phyloP scores from a whole-genome alignment of 148 eudicot genomes.

The Rhododendron ovatum region DNA sequence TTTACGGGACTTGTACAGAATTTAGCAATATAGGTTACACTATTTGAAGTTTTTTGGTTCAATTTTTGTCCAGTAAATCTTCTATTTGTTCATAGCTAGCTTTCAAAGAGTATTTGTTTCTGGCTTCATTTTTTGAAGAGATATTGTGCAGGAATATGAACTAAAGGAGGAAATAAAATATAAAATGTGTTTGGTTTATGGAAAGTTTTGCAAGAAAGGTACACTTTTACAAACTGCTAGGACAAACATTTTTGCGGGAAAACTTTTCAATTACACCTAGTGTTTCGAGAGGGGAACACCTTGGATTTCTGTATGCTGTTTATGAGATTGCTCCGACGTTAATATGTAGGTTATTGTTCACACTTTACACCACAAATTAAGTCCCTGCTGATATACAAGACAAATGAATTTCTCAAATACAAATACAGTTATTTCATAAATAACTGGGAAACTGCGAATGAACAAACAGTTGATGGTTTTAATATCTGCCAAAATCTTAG shows the following conservation, averaged over 20 bases:
- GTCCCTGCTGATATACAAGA: not conserved
- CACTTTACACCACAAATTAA: not conserved
- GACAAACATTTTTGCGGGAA: not conserved
- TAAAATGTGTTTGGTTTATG: not conserved
- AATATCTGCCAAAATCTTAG: no score
- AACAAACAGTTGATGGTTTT: not conserved
- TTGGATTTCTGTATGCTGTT: not conserved
- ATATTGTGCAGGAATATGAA: not conserved
- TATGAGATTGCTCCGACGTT: not conserved
- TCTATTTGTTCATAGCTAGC: not conserved
- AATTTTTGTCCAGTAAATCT: not conserved
- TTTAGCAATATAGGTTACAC: not conserved
- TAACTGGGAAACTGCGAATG: no score
- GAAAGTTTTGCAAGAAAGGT: not conserved
- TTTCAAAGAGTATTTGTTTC: not conserved
- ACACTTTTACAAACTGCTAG: not conserved
- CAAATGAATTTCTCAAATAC: not conserved
- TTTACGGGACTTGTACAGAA: constrained; percentile 12
- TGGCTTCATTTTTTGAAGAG: not conserved
- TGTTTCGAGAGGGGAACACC: not conserved
- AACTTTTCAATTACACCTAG: not conserved
- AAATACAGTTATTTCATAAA: no score
- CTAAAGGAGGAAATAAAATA: not conserved
- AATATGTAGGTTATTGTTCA: no score
- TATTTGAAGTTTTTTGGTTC: not conserved